Evolutionary conservation across 441 rosid species (phyloP).

Genomic region (Arabidopsis lyrata): DNA sequence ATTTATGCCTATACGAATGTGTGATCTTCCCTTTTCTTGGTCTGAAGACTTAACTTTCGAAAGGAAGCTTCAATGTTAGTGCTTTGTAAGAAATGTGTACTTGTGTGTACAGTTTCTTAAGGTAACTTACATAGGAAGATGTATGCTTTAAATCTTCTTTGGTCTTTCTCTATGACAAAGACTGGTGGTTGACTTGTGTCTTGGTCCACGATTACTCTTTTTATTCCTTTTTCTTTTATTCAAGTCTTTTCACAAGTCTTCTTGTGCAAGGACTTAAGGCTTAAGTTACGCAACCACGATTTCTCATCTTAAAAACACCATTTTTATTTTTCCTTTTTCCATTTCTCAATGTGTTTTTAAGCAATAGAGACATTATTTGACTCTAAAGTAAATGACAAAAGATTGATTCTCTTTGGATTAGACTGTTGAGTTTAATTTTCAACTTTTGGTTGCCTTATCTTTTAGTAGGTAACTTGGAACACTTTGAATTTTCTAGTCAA

Average conservation of each 20-base stretch:
- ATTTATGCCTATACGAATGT: conserved; percentile 10
- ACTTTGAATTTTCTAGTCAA: conserved; percentile 37
- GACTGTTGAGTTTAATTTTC: conserved; percentile 15
- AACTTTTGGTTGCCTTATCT: background rate
- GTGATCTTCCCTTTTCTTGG: background rate
- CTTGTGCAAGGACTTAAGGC: conserved; percentile 24
- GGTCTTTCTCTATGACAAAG: conserved; percentile 27
- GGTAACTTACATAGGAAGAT: conserved; percentile 40
- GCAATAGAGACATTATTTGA: conserved; percentile 12
- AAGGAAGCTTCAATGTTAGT: conserved; percentile 39
- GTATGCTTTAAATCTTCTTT: conserved; percentile 13
- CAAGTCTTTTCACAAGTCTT: conserved; percentile 30
- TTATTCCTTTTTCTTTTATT: background rate
- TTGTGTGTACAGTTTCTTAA: conserved; percentile 13
- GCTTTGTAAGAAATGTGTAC: conserved; percentile 14
- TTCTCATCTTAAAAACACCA: background rate
- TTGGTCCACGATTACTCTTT: conserved; percentile 40
- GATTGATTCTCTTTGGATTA: background rate
- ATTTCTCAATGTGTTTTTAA: too few relatives aligned
- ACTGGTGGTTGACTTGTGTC: conserved; percentile 47
- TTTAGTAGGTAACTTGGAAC: background rate
- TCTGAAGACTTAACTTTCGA: conserved; percentile 24
- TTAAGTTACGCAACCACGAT: conserved; percentile 29
- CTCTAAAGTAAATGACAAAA: conserved; percentile 8
- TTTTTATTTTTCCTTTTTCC: background rate